Evolutionary conservation across 108 stramenopile genomes (phyloP), one percentile per base, ranked within the genome.

Genomic region (Aurantiochytrium sp.): DNA sequence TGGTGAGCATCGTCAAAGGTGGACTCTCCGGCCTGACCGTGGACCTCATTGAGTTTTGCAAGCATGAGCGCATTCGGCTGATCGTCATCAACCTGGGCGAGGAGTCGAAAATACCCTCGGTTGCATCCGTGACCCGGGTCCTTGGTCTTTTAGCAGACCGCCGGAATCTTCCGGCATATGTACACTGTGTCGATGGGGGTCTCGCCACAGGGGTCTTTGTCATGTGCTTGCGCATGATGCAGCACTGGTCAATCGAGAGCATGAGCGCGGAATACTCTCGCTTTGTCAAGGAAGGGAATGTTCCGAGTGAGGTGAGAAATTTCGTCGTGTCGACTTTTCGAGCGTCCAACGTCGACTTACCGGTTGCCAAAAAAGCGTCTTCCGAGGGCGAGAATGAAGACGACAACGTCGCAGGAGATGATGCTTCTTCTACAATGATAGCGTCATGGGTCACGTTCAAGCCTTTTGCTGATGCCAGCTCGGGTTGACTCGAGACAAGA

Each of bases 41-140:
- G 18, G 76, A 83, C 51, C 76, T 83, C 25, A 25, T 83, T 12
- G 76, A 83, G 76, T 83, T 83, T 35, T 83, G 76, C 76, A 83
- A 83, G 51, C 49, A 47, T 45, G 76, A 83, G 51, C 76, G 51
- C n/a, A 53, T 83, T 12, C 45, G 49, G 10, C 76, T 83, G 4
- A 45, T 83, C 23, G 76, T 83, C 51, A 45, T 83, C 23, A 23
- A 47, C 4, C 5, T 83, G 6, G 76, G 76, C 76, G 76, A 83
- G 51, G 76, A 83, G 18, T 19, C 43, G 16, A 83, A 83, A 83
- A 23, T 83, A 16, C 76, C 76, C 45, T 53, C 76, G n/a, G 76
- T 83, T 12, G 76, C 45, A 12, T 47, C 76, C 19, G 45, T 83
- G 49, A 83, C 45, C 19, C n/a, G 51, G 6, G 51, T 83, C 19